Evolutionary conservation across 345 rosid species (phyloP), one percentile per base, ranked within the genome.

Genomic region (Ceriops zippeliana): DNA sequence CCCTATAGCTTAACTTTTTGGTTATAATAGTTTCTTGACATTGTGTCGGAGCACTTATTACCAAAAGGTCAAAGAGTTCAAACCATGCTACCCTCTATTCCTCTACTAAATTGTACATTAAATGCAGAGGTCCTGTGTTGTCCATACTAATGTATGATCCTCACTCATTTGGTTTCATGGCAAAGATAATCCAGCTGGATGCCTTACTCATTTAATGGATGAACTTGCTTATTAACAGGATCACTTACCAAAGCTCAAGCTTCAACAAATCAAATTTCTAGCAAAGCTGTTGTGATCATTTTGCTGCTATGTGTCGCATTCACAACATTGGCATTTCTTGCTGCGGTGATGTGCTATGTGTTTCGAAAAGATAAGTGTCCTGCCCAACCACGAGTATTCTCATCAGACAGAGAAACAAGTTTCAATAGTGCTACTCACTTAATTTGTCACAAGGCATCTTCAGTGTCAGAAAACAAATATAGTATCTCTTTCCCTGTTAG

Each of bases 361-460:
- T 81, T 61, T 66, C 78, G 81, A 61, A 88, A 75, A 79, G 88
- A 82, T 64, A 87, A 76, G 66, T 70, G 71, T 71, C 75, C 62
- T 63, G 70, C 77, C 73, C 86, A 68, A 69, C 69, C 71, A 13
- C 82, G 93, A 52, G 63, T 75, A 28, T 84, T 85, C 68, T 84
- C 85, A 22, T 82, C 92, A 4, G 97, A 89, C 74, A 87, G 77
- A 75, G 93, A 85, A 70, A 76, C 86, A 4, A 88, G 99, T 70
- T 89, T 78, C 90, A 82, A 81, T 28, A 95, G 99, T 81, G 83
- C 86, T 70, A 75, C 91, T 52, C 86, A 88, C 86, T 85, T 93
- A 64, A 83, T 93, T 70, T 83, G 77, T 68, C 83, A 70, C 26
- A 87, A 75, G 82, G 77, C 73, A 73, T 77, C 83, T 13, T 82